These are phyloP conservation scores for Alternaria incomplexa DNA, from an alignment of 2,329 filamentous ascomycete genomes.

Conservation along the genomic window DNA sequence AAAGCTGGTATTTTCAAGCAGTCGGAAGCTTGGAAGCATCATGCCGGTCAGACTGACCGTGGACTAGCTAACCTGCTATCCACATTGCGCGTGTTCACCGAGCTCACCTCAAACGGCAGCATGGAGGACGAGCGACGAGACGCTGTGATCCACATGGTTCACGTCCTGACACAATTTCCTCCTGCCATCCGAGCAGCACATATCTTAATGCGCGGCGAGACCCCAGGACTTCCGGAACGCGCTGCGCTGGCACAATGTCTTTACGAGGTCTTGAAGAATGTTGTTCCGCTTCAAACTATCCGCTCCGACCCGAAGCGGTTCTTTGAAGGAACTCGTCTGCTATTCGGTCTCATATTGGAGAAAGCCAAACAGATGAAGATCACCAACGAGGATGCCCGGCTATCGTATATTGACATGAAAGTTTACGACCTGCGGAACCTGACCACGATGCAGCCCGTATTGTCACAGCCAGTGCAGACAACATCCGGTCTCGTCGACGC, in stretches of 20 bases:
- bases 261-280: not conserved
- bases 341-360: not conserved
- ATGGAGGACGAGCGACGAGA: not conserved
- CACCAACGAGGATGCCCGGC: fast-evolving
- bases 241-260: not conserved
- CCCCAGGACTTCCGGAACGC: not conserved
- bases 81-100: not conserved
- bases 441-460: not conserved
- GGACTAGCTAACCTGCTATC: not conserved
- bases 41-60: not conserved
- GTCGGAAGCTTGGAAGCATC: not conserved
- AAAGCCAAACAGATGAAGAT: not conserved
- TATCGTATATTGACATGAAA: not conserved
- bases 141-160: not conserved
- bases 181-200: not conserved
- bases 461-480: not conserved
- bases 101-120: not conserved
- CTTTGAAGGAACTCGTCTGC: not conserved
- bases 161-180: not conserved
- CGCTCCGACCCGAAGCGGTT: not conserved
- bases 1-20: not conserved
- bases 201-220: not conserved
- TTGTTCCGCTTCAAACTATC: not conserved
- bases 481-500: not conserved
- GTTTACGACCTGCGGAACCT: not conserved